phyloP scores from a whole-genome alignment of 768 basidiomycete species.

The Terana coerulea region DNA sequence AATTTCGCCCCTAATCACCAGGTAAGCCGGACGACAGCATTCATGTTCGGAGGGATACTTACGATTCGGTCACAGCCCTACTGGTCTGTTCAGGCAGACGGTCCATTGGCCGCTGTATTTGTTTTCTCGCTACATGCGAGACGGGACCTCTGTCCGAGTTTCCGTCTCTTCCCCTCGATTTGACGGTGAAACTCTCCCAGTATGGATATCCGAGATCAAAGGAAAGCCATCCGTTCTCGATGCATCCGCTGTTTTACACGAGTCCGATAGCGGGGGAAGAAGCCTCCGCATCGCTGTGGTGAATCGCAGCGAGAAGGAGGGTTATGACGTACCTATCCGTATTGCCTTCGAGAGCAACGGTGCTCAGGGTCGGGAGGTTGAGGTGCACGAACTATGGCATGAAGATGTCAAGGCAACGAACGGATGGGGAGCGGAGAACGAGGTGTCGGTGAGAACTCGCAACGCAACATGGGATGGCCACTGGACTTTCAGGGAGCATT shows the following conservation, averaged over 20 bases:
- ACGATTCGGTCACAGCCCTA: conserved; percentile 35
- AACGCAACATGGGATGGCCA: conserved; percentile 31
- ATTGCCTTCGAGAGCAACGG: conserved; percentile 32
- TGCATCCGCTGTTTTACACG: conserved; percentile 42
- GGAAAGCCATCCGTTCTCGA: conserved; percentile 42
- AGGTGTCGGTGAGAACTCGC: conserved; percentile 36
- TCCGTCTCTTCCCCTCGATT: conserved; percentile 36
- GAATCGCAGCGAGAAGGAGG: conserved; percentile 41
- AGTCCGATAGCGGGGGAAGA: conserved; percentile 18
- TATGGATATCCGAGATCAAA: conserved; percentile 43
- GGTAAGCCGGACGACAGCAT: conserved; percentile 20
- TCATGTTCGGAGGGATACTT: not conserved
- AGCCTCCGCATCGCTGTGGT: conserved; percentile 51
- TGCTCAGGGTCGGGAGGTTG: conserved; percentile 22
- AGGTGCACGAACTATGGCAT: conserved; percentile 51
- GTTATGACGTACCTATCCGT: conserved; percentile 33
- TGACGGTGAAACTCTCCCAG: conserved; percentile 46
- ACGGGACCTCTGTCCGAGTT: conserved; percentile 38
- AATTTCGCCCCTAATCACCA: conserved; percentile 35
- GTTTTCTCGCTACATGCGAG: conserved; percentile 56
- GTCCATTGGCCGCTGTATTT: conserved; percentile 50
- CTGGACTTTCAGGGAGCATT: conserved; percentile 42
- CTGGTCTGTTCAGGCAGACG: conserved; percentile 40
- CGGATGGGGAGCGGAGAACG: conserved; percentile 32
- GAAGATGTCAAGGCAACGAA: conserved; percentile 40